phyloP scores from a whole-genome alignment of 2,329 filamentous ascomycete species.

The Xylariaceae sp. region DNA sequence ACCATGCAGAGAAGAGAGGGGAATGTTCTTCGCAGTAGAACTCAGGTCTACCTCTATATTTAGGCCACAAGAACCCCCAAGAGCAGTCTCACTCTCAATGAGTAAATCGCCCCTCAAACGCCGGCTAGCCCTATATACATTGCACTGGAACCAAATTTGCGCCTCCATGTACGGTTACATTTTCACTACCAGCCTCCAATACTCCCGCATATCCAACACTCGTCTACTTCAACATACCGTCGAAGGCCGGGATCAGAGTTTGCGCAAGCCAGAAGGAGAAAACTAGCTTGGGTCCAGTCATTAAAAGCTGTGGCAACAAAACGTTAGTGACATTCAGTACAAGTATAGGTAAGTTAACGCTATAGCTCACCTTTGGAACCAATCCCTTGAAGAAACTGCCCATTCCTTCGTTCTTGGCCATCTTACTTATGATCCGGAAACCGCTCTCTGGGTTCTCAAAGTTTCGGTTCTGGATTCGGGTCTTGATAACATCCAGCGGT shows the following conservation, averaged over 20 bases:
- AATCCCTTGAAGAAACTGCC: slow-evolving; percentile 95
- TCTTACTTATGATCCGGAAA: slow-evolving; percentile 85
- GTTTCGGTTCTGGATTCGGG: slow-evolving; percentile 95
- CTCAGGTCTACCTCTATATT: too few relatives aligned
- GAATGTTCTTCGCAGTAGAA: too few relatives aligned
- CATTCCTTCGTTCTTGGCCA: slow-evolving; percentile 86
- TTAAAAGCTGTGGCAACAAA: slow-evolving; percentile 63
- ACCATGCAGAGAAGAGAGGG: too few relatives aligned
- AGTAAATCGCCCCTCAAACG: slow-evolving; percentile 11
- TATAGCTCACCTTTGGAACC: slow-evolving; percentile 70
- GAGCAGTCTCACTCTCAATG: too few relatives aligned
- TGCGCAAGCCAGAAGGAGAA: slow-evolving; percentile 99
- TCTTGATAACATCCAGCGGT: slow-evolving; percentile 96
- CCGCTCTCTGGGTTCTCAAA: slow-evolving; percentile 97
- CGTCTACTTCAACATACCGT: slow-evolving; percentile 37
- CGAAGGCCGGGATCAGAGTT: slow-evolving; percentile 93
- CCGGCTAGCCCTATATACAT: slow-evolving; percentile 15
- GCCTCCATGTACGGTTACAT: not conserved
- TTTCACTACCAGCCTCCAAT: not conserved
- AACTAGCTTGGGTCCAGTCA: slow-evolving; percentile 98
- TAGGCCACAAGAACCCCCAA: too few relatives aligned
- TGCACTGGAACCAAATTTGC: slow-evolving; percentile 5
- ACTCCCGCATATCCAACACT: not conserved
- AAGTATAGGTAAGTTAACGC: not conserved
- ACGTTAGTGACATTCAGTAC: slow-evolving; percentile 7